Base-by-base conservation (phyloP, 192 early-diverging fungal species). In the Spinellus fusiger region DNA sequence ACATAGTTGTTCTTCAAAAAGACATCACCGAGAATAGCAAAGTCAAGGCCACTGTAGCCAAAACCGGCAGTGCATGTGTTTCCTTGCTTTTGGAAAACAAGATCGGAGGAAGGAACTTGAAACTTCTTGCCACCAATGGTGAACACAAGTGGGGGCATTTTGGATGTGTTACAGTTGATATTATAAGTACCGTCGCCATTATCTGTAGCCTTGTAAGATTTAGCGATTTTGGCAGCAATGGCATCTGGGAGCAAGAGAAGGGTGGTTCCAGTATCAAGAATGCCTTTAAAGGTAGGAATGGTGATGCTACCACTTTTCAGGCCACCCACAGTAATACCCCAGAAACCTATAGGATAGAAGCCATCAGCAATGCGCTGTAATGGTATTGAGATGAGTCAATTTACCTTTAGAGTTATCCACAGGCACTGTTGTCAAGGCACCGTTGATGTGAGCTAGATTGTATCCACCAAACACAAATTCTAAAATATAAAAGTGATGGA, bases 201-300 rank as follows among this genome's bases (percentile, higher is more conserved):
- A 26, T 67, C 65, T 0, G 51, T 72, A 3, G 76, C 73, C 5
- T 66, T 70, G n/a, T 74, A 67, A 0, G 69, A 70, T 26, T 57
- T 59, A 56, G 73, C 74, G 23, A 78, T 56, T 47, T 64, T 76
- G 27, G 69, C 79, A 38, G 85, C 80, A 5, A 80, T 73, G 22
- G 71, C 59, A 1, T 80, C 75, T 29, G 73, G 77, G 46, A 87
- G 77, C n/a, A 87, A 72, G 38, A 87, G 68, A 12, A 87, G 65
- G 0, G 84, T 87, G 27, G 85, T 85, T 34, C 85, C 83, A 1
- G 85, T 87, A 62, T 87, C 85, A 13, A 87, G 51, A 26, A 87
- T 87, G 44, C 48, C 65, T 0, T 35, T n/a, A 28, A 67, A 54
- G 4, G 33, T 27, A 34, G 28, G 23, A 25, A 63, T 18, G 4